Evolutionary conservation across 2,329 filamentous ascomycete genomes (phyloP).

Genomic region (Sporothrix humicola): DNA sequence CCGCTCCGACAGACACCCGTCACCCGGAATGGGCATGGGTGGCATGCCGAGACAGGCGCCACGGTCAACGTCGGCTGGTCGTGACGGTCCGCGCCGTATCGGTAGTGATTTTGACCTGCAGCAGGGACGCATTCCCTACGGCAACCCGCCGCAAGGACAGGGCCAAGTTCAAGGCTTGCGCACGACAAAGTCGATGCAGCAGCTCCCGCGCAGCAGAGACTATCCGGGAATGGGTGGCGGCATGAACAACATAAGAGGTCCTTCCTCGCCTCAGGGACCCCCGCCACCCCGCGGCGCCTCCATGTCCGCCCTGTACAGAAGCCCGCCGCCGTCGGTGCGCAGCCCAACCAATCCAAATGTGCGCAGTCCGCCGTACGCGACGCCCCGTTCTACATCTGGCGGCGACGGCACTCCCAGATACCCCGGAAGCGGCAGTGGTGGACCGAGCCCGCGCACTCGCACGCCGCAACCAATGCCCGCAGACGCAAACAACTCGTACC

Average conservation of each 20-base stretch:
- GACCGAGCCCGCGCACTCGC: background rate
- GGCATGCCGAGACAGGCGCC: background rate
- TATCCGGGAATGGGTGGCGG: too few relatives aligned
- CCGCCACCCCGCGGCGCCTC: slow-evolving; percentile 25
- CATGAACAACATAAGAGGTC: background rate
- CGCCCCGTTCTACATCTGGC: background rate
- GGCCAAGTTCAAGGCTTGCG: background rate
- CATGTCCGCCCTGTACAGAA: slow-evolving; percentile 19
- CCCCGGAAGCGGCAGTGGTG: background rate
- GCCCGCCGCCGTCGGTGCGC: slow-evolving; percentile 11
- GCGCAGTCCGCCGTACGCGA: slow-evolving; percentile 19
- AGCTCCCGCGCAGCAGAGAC: slow-evolving; percentile 30
- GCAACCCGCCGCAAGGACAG: slow-evolving; percentile 12
- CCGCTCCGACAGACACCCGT: background rate
- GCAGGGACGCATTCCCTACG: slow-evolving; percentile 23
- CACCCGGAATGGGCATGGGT: background rate
- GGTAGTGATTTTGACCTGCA: slow-evolving; percentile 12
- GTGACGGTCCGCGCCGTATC: slow-evolving; percentile 9
- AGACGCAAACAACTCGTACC: background rate
- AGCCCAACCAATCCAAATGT: background rate
- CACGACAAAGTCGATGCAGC: slow-evolving; percentile 32
- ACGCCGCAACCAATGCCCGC: background rate
- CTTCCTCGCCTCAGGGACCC: background rate
- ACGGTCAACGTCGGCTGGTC: background rate
- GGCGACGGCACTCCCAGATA: background rate